These are phyloP conservation scores for Elsinoe perseae DNA, from an alignment of 2,329 filamentous ascomycete genomes.

Conservation along the genomic window DNA sequence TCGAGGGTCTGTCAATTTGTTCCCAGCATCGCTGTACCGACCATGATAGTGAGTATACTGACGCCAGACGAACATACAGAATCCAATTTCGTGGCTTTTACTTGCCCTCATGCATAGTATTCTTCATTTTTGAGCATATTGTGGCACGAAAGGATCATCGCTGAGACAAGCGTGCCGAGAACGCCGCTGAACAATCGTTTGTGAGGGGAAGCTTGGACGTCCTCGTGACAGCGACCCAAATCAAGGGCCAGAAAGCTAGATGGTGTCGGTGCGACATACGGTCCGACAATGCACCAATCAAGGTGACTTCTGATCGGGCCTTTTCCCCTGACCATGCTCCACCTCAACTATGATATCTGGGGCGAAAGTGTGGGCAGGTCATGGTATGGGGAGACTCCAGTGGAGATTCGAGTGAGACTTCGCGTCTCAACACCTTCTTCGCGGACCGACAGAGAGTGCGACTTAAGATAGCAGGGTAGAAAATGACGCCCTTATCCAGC, in stretches of 20 bases:
- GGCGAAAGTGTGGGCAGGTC: neutral
- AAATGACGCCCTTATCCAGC: slow-evolving; percentile 9
- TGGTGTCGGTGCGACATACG: neutral
- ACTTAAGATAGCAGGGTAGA: neutral
- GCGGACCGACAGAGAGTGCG: neutral
- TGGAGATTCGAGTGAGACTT: slow-evolving; percentile 12
- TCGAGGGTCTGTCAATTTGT: too few relatives aligned
- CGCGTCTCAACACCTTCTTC: slow-evolving; percentile 5
- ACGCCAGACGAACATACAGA: neutral
- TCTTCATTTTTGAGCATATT: neutral
- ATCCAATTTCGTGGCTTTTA: neutral
- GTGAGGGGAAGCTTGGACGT: slow-evolving; percentile 10
- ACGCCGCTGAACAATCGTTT: neutral
- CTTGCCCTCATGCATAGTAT: neutral
- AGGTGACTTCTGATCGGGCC: neutral
- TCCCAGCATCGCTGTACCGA: too few relatives aligned
- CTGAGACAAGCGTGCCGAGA: slow-evolving; percentile 7
- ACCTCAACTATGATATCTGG: too few relatives aligned
- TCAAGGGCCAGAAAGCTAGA: neutral
- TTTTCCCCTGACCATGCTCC: neutral
- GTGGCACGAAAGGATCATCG: neutral
- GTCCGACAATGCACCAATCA: neutral
- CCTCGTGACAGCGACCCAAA: neutral
- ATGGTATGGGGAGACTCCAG: neutral
- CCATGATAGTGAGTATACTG: neutral